A percentile compares a stretch with the other conserved stretches of the same genome.
These are phyloP conservation scores for Cryoendolithus antarcticus DNA, from an alignment of 2,329 filamentous ascomycete species.

Conservation along the genomic window DNA sequence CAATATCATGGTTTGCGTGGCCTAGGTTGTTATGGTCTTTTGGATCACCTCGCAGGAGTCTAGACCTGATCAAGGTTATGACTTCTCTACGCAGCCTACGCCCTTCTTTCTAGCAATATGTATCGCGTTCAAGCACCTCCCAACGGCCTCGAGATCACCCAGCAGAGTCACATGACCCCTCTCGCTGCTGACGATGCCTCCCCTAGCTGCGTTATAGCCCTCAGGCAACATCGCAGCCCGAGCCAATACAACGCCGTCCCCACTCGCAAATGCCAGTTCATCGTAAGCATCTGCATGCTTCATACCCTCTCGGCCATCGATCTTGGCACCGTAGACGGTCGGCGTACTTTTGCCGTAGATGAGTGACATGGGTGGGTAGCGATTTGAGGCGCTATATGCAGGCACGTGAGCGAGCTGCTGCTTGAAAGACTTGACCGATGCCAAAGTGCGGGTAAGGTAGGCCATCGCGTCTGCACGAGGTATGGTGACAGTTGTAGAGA, in stretches of 20 bases:
- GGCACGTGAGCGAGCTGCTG: slow-evolving; percentile 54
- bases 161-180: slow-evolving; percentile 78
- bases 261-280: slow-evolving; percentile 71
- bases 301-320: slow-evolving; percentile 61
- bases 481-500: slow-evolving; percentile 37
- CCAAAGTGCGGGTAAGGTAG: slow-evolving; percentile 66
- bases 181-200: slow-evolving; percentile 66
- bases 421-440: slow-evolving; percentile 63
- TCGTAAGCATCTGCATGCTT: slow-evolving; percentile 68
- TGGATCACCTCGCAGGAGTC: too few species aligned
- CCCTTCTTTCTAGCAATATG: slow-evolving; percentile 55
- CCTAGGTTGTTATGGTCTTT: too few species aligned
- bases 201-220: slow-evolving; percentile 62
- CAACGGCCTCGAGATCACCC: slow-evolving; percentile 72
- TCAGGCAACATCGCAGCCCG: slow-evolving; percentile 72
- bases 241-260: slow-evolving; percentile 81
- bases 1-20: too few species aligned
- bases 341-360: slow-evolving; percentile 81
- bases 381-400: slow-evolving; percentile 49
- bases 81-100: slow-evolving; percentile 48
- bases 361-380: slow-evolving; percentile 69
- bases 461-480: slow-evolving; percentile 42
- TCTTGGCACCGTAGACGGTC: slow-evolving; percentile 70
- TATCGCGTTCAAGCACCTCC: slow-evolving; percentile 58
- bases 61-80: too few species aligned